These are phyloP conservation scores for Debaryomyces hansenii DNA, from an alignment of 805 yeast species.

Conservation along the genomic window DNA sequence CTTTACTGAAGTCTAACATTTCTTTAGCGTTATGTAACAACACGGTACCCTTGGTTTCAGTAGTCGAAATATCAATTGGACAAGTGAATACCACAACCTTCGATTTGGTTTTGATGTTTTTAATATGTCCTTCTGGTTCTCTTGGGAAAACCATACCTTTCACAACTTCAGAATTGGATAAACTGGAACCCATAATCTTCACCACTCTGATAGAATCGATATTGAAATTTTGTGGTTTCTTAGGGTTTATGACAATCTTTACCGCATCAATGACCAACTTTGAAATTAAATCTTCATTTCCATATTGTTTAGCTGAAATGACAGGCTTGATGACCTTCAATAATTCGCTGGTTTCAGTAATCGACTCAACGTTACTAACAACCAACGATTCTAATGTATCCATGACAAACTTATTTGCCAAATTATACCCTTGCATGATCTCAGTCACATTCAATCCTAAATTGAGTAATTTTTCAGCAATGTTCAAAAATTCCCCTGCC, in stretches of 20 bases:
- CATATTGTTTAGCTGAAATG: slow-evolving; percentile 90
- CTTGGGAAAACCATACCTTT: slow-evolving; percentile 98
- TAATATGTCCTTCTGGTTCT: slow-evolving; percentile 92
- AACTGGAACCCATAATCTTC: slow-evolving; percentile 90
- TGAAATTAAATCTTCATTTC: slow-evolving; percentile 76
- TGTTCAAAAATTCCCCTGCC: slow-evolving; percentile 88
- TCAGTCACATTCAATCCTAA: slow-evolving; percentile 90
- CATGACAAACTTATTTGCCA: slow-evolving; percentile 77
- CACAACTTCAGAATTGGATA: slow-evolving; percentile 72
- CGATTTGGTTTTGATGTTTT: slow-evolving; percentile 57
- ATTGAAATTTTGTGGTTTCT: slow-evolving; percentile 67
- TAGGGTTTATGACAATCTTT: slow-evolving; percentile 66
- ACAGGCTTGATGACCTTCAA: slow-evolving; percentile 80
- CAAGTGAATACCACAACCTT: slow-evolving; percentile 92
- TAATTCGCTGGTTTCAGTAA: slow-evolving; percentile 55
- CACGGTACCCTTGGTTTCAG: slow-evolving; percentile 99
- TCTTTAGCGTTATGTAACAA: slow-evolving; percentile 93
- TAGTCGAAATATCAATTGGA: slow-evolving; percentile 90
- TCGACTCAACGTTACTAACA: slow-evolving; percentile 60
- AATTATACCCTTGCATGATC: slow-evolving; percentile 86
- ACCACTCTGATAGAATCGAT: slow-evolving; percentile 95
- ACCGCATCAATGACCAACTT: slow-evolving; percentile 84
- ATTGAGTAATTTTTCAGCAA: slow-evolving; percentile 80
- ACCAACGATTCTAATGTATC: slow-evolving; percentile 66
- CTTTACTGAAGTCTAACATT: slow-evolving; percentile 93